Conservation (phyloP, 2,329 filamentous ascomycete species). For the Alternaria alternata region DNA sequence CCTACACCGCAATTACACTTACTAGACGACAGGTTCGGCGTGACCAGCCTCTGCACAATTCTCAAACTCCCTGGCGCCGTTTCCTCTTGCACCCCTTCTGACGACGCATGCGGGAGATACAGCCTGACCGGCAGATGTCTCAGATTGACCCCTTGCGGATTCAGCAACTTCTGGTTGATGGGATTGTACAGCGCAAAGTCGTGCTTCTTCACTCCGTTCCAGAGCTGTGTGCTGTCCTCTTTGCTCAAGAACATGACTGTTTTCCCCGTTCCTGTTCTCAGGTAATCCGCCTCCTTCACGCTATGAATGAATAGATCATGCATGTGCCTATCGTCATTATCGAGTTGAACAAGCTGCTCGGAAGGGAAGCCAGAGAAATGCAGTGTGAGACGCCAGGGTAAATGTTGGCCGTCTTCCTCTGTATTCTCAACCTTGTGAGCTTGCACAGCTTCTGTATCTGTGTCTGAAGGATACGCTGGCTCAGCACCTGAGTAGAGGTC, state of each 20-base stretch:
- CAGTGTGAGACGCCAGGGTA: conserved; percentile 71
- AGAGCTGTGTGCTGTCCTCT: conserved; percentile 81
- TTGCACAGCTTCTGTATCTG: conserved; percentile 9
- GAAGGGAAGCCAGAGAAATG: conserved; percentile 67
- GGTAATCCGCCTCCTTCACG: conserved; percentile 83
- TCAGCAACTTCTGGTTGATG: conserved; percentile 79
- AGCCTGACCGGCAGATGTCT: conserved; percentile 87
- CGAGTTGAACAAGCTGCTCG: conserved; percentile 66
- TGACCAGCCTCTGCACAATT: conserved; percentile 75
- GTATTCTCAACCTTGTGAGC: conserved; percentile 23
- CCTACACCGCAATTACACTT: conserved; percentile 17
- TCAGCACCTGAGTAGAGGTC: conserved; percentile 71
- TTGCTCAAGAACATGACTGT: conserved; percentile 90
- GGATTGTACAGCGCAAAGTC: conserved; percentile 75
- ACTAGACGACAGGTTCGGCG: conserved; percentile 57
- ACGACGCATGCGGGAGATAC: conserved; percentile 71
- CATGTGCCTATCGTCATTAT: conserved; percentile 63
- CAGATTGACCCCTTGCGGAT: conserved; percentile 71
- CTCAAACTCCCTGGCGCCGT: conserved; percentile 52
- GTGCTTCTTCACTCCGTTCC: conserved; percentile 81
- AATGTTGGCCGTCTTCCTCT: conserved; percentile 28
- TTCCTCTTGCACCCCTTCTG: conserved; percentile 30
- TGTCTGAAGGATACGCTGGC: conserved; percentile 47
- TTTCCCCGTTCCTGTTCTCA: conserved; percentile 86
- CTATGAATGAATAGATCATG: conserved; percentile 74